A percentile compares a stretch with the other conserved stretches of the same genome.
Evolutionary conservation across 2,329 filamentous ascomycete genomes (phyloP).

Genomic region (Penicillium sp.): DNA sequence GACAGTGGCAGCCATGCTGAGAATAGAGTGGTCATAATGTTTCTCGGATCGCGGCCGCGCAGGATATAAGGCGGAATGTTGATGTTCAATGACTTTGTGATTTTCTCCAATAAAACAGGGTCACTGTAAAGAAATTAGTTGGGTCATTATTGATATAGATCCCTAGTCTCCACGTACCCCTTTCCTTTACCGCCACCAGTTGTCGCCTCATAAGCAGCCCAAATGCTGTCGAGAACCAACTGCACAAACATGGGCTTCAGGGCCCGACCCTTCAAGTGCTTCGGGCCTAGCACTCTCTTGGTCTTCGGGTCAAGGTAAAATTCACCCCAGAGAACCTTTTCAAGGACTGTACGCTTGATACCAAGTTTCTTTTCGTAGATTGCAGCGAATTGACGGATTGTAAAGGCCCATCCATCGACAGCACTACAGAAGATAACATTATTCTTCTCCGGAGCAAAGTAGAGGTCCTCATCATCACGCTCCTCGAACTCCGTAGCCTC

Average conservation of each 20-base stretch:
- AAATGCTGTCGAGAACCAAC: constrained; percentile 90
- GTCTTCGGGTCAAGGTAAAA: constrained; percentile 97
- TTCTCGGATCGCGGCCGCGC: constrained; percentile 77
- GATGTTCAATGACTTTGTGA: constrained; percentile 86
- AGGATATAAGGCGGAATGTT: constrained; percentile 81
- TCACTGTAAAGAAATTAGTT: constrained; percentile 58
- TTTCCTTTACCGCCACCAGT: constrained; percentile 78
- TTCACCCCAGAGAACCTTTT: constrained; percentile 95
- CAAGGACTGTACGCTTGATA: constrained; percentile 81
- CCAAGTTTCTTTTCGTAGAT: constrained; percentile 97
- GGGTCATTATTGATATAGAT: background rate
- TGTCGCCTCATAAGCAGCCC: constrained; percentile 92
- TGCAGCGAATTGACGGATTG: constrained; percentile 86
- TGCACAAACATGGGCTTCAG: constrained; percentile 98
- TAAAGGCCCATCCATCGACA: constrained; percentile 99
- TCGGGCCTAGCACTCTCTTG: constrained; percentile 84
- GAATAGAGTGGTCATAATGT: constrained; percentile 84
- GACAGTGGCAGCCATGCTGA: constrained; percentile 89
- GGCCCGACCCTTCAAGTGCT: constrained; percentile 87
- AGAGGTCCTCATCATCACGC: constrained; percentile 91
- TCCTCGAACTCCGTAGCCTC: constrained; percentile 72
- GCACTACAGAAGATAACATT: constrained; percentile 99
- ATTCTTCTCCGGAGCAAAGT: constrained; percentile 97
- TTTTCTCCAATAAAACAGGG: constrained; percentile 80
- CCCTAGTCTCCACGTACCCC: constrained; percentile 58